A percentile compares a stretch with the other conserved stretches of the same genome.
Conservation (phyloP, 2,329 filamentous ascomycete species). For the Curvularia sp. region DNA sequence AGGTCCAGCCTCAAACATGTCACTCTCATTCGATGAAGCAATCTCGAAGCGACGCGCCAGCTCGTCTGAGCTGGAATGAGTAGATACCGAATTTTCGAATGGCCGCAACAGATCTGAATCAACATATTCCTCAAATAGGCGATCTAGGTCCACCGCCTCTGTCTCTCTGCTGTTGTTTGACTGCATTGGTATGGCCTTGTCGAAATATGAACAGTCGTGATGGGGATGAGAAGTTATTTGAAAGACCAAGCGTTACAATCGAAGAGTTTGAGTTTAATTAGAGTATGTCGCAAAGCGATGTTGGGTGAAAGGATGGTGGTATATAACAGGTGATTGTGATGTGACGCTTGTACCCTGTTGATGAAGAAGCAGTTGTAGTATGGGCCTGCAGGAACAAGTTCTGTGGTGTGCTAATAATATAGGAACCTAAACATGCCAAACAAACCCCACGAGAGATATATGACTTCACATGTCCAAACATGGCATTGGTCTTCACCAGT, state of each 20-base stretch:
- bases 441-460: slow-evolving; percentile 49
- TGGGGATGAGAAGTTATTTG: slow-evolving; percentile 41
- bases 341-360: slow-evolving; percentile 36
- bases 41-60: slow-evolving; percentile 61
- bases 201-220: slow-evolving; percentile 28
- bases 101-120: slow-evolving; percentile 62
- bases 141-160: slow-evolving; percentile 65
- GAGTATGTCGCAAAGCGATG: slow-evolving; percentile 10
- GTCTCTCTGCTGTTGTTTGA: slow-evolving; percentile 60
- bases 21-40: slow-evolving; percentile 61
- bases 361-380: slow-evolving; percentile 19
- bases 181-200: slow-evolving; percentile 51
- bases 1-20: slow-evolving; percentile 56
- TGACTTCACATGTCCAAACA: slow-evolving; percentile 34
- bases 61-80: slow-evolving; percentile 58
- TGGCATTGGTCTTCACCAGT: slow-evolving; percentile 43
- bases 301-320: slow-evolving; percentile 24
- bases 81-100: slow-evolving; percentile 57
- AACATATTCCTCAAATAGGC: slow-evolving; percentile 70
- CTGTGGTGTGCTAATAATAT: slow-evolving; percentile 40
- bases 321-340: slow-evolving; percentile 25
- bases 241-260: slow-evolving; percentile 18
- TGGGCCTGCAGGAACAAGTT: slow-evolving; percentile 37
- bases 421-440: slow-evolving; percentile 45
- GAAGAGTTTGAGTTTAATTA: slow-evolving; percentile 27